Base-by-base conservation (phyloP, 1,139 yeast genomes). In the Geotrichum phurueaensis region DNA sequence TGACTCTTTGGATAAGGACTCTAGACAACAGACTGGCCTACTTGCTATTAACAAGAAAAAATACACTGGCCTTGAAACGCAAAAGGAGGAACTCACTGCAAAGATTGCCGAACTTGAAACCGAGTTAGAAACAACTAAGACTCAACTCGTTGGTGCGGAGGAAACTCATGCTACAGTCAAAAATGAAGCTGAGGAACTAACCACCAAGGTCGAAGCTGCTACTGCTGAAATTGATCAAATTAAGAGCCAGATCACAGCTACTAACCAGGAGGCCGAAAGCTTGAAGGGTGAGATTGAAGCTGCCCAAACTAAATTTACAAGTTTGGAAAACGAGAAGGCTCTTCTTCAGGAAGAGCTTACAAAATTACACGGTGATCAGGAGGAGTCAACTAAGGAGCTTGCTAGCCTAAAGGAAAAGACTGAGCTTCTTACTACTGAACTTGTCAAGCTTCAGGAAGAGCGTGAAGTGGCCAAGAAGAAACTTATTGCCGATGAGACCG, bases 41-140 rank as follows among this genome's bases (percentile, higher is more conserved):
- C 78, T 81, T 25, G 80, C 86, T 48, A 89, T 89, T 31, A 82
- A 83, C 67, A 79, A 83, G 60, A 85, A 87, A 43, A 96, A 89
- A 71, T 79, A 85, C 59, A 85, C 83, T 56, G 83, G 86, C 29
- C 72, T 83, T 50, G 75, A 76, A 64, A 71, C 72, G 9, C 87
- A 86, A 69, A 79, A 83, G 53, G 81, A 79, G 22, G 45, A 45
- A 18, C 43, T 54, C 3, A 20, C 25, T 25, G 47, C 43, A 15
- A 31, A 54, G 25, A 12, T 54, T 4, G 12, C n/a, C 5, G 79
- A 73, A 59, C 70, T 79, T 64, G 77, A 76, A 67, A 68, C 73
- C 20, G 76, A 77, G 56, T 68, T 82, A 51, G 71, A 68, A 33
- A 72, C 76, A 49, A 77, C 75, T 55, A 72, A 74, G 20, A 73